A percentile compares a stretch with the other conserved stretches of the same genome.
phyloP scores from a whole-genome alignment of 2,329 filamentous ascomycete genomes.

The Penicillium sp. region DNA sequence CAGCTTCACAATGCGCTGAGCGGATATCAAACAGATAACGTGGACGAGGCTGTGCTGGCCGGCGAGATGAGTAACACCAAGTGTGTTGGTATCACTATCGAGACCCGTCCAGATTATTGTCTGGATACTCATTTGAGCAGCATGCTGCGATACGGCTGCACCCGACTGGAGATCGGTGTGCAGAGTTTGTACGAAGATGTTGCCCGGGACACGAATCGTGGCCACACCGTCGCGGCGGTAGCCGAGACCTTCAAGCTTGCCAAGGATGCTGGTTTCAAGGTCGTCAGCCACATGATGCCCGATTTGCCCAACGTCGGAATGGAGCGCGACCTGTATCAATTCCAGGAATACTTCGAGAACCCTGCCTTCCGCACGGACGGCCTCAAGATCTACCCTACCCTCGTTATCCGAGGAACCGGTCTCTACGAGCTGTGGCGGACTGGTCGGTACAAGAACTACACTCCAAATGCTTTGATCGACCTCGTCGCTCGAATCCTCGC shows the following conservation, averaged over 20 bases:
- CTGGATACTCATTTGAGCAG: conserved; percentile 90
- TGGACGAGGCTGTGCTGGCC: conserved; percentile 91
- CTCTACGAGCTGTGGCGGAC: conserved; percentile 98
- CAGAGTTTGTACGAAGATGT: conserved; percentile 98
- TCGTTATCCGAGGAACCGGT: conserved; percentile 94
- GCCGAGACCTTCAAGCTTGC: conserved; percentile 96
- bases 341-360: conserved; percentile 96
- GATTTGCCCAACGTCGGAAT: conserved; percentile 97
- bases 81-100: conserved; percentile 97
- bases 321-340: conserved; percentile 96
- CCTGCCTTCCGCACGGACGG: conserved; percentile 95
- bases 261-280: conserved; percentile 98
- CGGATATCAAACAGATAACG: conserved; percentile 89
- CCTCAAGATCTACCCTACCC: conserved; percentile 95
- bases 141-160: conserved; percentile 98
- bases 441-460: conserved; percentile 97
- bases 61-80: conserved; percentile 97
- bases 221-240: conserved; percentile 92
- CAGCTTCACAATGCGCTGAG: conserved; percentile 96
- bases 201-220: conserved; percentile 94
- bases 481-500: conserved; percentile 95
- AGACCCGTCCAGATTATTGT: conserved; percentile 96
- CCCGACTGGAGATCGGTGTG: conserved; percentile 88
- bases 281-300: conserved; percentile 99
- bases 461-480: conserved; percentile 93